Conservation (phyloP, 225 moss, liverwort and hornwort species). For the Marchantia polymorpha region DNA sequence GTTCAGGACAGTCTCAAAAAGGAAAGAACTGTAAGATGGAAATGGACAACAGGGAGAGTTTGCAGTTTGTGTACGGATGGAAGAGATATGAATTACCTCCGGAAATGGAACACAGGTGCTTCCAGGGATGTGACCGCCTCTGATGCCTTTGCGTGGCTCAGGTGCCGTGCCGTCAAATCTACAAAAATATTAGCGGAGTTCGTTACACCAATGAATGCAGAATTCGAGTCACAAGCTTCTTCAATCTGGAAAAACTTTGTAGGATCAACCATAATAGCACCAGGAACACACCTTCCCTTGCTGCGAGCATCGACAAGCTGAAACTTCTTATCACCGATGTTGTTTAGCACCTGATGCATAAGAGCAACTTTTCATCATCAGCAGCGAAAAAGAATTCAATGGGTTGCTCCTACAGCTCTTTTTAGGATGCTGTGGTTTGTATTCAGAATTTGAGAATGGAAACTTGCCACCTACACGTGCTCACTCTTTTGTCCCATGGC, state of each 20-base stretch:
- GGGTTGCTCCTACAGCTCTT: no score
- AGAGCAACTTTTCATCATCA: neutral
- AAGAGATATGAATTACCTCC: slow-evolving; percentile 47
- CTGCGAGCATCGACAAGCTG: slow-evolving; percentile 88
- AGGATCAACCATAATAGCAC: neutral
- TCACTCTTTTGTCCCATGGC: no score
- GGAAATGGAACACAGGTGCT: slow-evolving; percentile 72
- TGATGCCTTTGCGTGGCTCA: slow-evolving; percentile 80
- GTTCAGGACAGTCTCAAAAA: no score
- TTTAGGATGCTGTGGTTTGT: no score
- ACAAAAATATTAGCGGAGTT: neutral
- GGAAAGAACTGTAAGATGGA: no score
- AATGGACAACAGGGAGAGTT: neutral
- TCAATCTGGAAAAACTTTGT: neutral
- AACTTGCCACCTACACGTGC: no score
- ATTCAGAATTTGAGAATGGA: no score
- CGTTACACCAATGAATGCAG: neutral
- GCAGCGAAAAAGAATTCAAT: neutral
- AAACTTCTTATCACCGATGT: slow-evolving; percentile 55
- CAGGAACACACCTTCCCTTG: slow-evolving; percentile 59
- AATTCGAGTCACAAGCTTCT: no score
- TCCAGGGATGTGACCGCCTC: slow-evolving; percentile 88
- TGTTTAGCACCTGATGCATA: slow-evolving; percentile 59
- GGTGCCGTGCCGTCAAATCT: slow-evolving; percentile 89
- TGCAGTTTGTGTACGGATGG: neutral